A percentile compares a stretch with the other conserved stretches of the same genome.
Evolutionary conservation across 2,329 filamentous ascomycete species (phyloP).

Genomic region (Thelonectria rubi): DNA sequence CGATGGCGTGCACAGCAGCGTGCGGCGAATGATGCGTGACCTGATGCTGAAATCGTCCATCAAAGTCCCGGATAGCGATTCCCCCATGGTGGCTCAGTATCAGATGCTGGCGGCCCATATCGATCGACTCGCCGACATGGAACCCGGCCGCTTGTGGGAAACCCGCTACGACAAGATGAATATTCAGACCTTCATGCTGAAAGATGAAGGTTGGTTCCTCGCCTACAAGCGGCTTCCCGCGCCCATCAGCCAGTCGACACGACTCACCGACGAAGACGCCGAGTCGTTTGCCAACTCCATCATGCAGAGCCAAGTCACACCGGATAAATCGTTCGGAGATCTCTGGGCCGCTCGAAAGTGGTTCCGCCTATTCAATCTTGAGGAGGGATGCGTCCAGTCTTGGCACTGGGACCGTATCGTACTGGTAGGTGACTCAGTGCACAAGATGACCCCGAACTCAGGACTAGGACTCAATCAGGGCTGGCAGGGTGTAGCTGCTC

Average conservation of each 20-base stretch:
- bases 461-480: conserved; percentile 34
- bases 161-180: conserved; percentile 6
- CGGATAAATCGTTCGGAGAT: neutral
- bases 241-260: neutral
- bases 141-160: conserved; percentile 5
- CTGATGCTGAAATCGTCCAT: neutral
- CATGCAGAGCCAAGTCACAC: neutral
- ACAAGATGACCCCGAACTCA: conserved; percentile 35
- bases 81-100: conserved; percentile 23
- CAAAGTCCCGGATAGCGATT: conserved; percentile 6
- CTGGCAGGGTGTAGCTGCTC: conserved; percentile 14
- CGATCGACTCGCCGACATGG: conserved; percentile 3
- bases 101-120: conserved; percentile 6
- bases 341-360: conserved; percentile 7
- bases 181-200: conserved; percentile 9
- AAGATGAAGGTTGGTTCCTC: conserved; percentile 6
- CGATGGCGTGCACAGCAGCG: conserved; percentile 33
- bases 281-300: conserved; percentile 6
- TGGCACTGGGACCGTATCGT: conserved; percentile 33
- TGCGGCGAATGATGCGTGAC: conserved; percentile 13
- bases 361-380: conserved; percentile 10
- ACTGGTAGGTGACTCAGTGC: conserved; percentile 28
- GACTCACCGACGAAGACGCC: conserved; percentile 5
- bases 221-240: conserved; percentile 9
- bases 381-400: conserved; percentile 29